Base-by-base conservation (phyloP, 164 flowering plant species). In the Euptelea pleiosperma region DNA sequence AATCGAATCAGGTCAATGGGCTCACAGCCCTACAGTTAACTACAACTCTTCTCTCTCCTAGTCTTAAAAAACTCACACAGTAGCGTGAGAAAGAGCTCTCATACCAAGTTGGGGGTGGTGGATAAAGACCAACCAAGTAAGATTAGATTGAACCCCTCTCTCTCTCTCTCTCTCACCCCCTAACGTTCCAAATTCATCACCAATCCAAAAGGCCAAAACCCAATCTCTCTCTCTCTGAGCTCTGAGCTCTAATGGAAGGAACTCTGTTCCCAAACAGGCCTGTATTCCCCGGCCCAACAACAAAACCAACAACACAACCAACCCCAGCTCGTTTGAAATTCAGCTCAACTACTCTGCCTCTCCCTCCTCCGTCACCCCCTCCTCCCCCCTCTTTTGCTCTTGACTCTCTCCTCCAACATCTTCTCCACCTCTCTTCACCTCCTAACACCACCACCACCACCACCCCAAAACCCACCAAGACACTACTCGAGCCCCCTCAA, bases 341-440 rank as follows among this genome's bases (percentile, higher is more conserved):
- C 83, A 84, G 60, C 50, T 67, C 84, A 1, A 37, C 78, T 1
- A 71, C 77, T 8, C 73, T 79, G 0, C 85, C 82, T 41, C 79
- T 70, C 3, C 34, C 64, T 15, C 80, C 83, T 53, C 72, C 58
- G 11, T 39, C 74, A 6, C 62, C 69, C 11, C 64, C 81, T 6
- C 62, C 90, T 35, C 52, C 85, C 7, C 62, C 79, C 4, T 63
- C 91, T 2, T 63, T 82, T 51, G 87, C 83, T 12, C 21, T 92
- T 9, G 95, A 89, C 52, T 72, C 96, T 36, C 79, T 92, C 34
- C 82, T 92, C 50, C 77, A 77, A 6, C 85, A 85, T 24, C 94
- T 88, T 36, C 79, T 71, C 48, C 81, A 74, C 28, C 68, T 81
- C 60, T 82, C 86, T 39, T 72, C 79, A 12, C 60, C 75, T 34